Percentiles rank a stretch among this genome's conserved stretches.
Evolutionary conservation across 2,329 filamentous ascomycete genomes (phyloP).

Genomic region (Talaromyces sp.): DNA sequence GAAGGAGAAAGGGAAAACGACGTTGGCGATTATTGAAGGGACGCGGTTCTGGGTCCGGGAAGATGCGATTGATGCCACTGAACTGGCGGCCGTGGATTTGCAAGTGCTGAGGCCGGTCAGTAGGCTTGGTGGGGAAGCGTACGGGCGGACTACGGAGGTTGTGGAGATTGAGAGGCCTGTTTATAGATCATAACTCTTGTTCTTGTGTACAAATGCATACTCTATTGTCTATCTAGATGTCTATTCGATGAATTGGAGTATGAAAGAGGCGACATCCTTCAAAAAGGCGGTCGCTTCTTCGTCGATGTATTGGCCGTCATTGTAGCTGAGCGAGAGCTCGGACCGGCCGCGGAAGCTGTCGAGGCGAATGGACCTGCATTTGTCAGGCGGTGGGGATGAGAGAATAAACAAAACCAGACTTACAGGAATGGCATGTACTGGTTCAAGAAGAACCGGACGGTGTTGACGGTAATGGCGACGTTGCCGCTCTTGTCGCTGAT

Average conservation of each 20-base stretch:
- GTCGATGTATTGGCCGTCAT: slow-evolving; percentile 7
- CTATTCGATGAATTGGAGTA: slow-evolving; percentile 9
- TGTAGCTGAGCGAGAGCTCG: slow-evolving; percentile 12
- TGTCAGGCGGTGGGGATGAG: neutral
- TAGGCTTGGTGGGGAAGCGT: slow-evolving; percentile 81
- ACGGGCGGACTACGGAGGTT: slow-evolving; percentile 65
- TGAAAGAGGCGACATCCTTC: neutral
- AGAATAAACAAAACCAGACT: neutral
- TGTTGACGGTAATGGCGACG: neutral
- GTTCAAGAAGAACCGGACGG: slow-evolving; percentile 9
- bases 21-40: slow-evolving; percentile 75
- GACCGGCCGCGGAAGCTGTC: slow-evolving; percentile 13
- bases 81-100: slow-evolving; percentile 70
- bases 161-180: slow-evolving; percentile 63
- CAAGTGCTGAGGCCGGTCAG: slow-evolving; percentile 71
- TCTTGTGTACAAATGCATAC: neutral
- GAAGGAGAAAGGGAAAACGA: slow-evolving; percentile 56
- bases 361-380: slow-evolving; percentile 11
- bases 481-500: slow-evolving; percentile 9
- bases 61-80: slow-evolving; percentile 73
- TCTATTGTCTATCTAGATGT: neutral
- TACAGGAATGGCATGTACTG: slow-evolving; percentile 15
- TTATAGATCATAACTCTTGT: neutral
- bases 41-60: slow-evolving; percentile 84
- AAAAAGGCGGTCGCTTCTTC: slow-evolving; percentile 8